Conservation (phyloP, 1,139 yeast genomes). For the Torulaspora pretoriensis region DNA sequence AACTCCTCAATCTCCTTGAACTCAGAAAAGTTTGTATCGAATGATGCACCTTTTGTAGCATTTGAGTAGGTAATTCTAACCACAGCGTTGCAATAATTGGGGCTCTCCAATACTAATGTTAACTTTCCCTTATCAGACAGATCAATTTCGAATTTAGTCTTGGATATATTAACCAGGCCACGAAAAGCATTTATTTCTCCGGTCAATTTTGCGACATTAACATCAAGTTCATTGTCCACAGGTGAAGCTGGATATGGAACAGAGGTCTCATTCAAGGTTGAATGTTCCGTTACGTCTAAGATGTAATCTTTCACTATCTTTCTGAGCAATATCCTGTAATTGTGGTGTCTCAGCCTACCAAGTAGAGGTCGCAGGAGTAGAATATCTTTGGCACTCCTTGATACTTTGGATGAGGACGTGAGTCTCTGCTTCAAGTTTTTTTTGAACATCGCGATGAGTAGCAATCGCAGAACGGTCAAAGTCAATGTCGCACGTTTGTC, state of each 20-base stretch:
- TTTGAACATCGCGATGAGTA: constrained; percentile 43
- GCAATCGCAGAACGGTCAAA: constrained; percentile 47
- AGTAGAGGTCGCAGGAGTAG: constrained; percentile 33
- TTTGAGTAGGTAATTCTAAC: constrained; percentile 23
- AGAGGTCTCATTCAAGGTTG: constrained; percentile 13
- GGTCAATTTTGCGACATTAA: constrained; percentile 25
- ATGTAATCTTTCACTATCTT: constrained; percentile 31
- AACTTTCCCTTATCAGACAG: constrained; percentile 19
- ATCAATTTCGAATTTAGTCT: constrained; percentile 22
- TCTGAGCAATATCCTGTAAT: constrained; percentile 28
- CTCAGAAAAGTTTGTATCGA: constrained; percentile 32
- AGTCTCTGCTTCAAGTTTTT: constrained; percentile 37
- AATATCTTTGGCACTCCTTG: constrained; percentile 21
- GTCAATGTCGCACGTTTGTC: constrained; percentile 38
- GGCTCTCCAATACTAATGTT: constrained; percentile 24
- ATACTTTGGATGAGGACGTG: constrained; percentile 12
- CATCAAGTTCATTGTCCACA: constrained; percentile 11
- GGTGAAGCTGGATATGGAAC: constrained; percentile 9
- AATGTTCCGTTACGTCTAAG: constrained; percentile 23
- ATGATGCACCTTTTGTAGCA: constrained; percentile 13
- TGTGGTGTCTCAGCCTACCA: constrained; percentile 34
- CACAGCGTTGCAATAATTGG: constrained; percentile 35
- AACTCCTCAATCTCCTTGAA: constrained; percentile 37
- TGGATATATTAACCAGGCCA: constrained; percentile 23
- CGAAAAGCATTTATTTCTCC: constrained; percentile 29